Conservation (phyloP, 352 stramenopile species). For the Hyaloperonospora brassicae region DNA sequence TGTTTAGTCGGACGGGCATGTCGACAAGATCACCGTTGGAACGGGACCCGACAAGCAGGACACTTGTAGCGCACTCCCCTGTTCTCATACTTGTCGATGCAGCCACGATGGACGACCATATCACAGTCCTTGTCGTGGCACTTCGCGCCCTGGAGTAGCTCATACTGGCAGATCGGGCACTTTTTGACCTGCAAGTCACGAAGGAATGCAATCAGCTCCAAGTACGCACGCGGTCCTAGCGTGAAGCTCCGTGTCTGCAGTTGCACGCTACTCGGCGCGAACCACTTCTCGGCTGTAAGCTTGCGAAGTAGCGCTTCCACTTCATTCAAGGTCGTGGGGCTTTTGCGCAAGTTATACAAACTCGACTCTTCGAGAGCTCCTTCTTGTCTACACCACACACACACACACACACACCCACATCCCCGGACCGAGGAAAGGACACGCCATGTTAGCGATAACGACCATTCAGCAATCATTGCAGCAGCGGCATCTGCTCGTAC, state of each 20-base stretch:
- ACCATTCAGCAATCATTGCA: neutral
- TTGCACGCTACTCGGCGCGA: constrained; percentile 36
- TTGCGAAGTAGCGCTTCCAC: constrained; percentile 58
- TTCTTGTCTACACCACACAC: constrained; percentile 33
- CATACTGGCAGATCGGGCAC: constrained; percentile 68
- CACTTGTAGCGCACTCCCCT: constrained; percentile 59
- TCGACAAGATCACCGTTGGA: constrained; percentile 25
- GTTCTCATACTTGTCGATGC: constrained; percentile 57
- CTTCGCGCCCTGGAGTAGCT: constrained; percentile 55
- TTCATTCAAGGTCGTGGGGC: constrained; percentile 47
- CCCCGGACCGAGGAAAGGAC: neutral
- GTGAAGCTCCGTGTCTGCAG: constrained; percentile 39
- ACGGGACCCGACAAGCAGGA: constrained; percentile 32
- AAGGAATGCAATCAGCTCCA: constrained; percentile 69
- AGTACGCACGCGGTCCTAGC: constrained; percentile 55
- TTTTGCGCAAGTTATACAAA: constrained; percentile 69
- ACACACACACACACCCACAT: neutral
- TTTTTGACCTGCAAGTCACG: constrained; percentile 70
- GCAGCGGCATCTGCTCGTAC: constrained; percentile 16
- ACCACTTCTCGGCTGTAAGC: constrained; percentile 61
- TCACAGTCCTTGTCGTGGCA: constrained; percentile 36
- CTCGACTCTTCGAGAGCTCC: constrained; percentile 54
- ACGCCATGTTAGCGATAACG: neutral
- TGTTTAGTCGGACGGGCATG: neutral
- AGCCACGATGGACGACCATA: constrained; percentile 41